Conservation (phyloP, 257 asterid genomes). For the Prunella vulgaris region DNA sequence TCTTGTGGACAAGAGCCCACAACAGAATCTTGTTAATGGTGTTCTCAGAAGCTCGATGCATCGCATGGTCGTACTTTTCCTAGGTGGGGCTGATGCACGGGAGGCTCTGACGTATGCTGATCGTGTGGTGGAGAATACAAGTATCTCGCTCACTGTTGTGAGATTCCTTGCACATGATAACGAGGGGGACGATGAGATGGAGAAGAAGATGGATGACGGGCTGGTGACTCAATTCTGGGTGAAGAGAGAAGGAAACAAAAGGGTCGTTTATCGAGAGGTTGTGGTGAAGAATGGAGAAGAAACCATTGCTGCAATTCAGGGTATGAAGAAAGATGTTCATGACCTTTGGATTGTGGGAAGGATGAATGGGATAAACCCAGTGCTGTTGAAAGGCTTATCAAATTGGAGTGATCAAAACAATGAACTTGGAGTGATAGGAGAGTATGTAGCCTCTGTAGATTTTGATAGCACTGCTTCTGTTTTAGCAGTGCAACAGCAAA, state of each 20-base stretch:
- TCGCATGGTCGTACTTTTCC: conserved; percentile 46
- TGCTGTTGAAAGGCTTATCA: conserved; percentile 50
- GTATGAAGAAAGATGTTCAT: conserved; percentile 29
- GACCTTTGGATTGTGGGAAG: conserved; percentile 75
- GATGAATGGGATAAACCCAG: conserved; percentile 61
- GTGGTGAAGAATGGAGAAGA: conserved; percentile 65
- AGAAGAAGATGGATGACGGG: conserved; percentile 77
- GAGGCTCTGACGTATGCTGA: conserved; percentile 71
- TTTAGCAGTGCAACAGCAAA: conserved; percentile 67
- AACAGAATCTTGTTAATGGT: conserved; percentile 6
- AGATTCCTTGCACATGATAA: conserved; percentile 45
- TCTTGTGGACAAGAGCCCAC: conserved; percentile 37
- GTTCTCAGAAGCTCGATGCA: conserved; percentile 11
- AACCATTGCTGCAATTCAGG: conserved; percentile 60
- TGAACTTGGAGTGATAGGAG: conserved; percentile 76
- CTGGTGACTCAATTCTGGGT: conserved; percentile 83
- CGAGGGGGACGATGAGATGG: conserved; percentile 47
- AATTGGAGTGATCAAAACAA: conserved; percentile 40
- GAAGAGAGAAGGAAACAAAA: conserved; percentile 50
- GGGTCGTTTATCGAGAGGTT: conserved; percentile 54
- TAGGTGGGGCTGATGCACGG: conserved; percentile 78
- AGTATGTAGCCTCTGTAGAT: conserved; percentile 54
- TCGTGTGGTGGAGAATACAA: conserved; percentile 33
- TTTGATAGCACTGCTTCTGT: conserved; percentile 43
- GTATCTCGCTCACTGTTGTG: conserved; percentile 38